Conservation (phyloP, 2,329 filamentous ascomycete species). For the Fusarium sp. region DNA sequence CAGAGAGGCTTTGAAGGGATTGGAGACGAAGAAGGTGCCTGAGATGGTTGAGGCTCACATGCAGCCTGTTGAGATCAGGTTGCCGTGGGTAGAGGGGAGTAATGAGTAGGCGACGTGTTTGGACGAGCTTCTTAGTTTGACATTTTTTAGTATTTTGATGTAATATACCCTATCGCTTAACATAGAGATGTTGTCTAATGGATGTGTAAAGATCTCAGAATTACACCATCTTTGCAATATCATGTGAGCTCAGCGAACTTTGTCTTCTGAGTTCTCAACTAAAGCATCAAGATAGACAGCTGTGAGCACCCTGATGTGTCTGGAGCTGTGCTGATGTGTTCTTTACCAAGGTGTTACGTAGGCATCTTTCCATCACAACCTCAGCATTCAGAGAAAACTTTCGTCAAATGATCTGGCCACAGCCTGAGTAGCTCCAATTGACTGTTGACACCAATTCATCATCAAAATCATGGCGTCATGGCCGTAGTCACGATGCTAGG, state of each 20-base stretch:
- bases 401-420: background rate
- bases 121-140: background rate
- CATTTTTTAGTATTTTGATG: background rate
- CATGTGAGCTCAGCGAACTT: background rate
- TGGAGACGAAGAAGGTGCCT: conserved; percentile 64
- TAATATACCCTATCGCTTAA: conserved; percentile 15
- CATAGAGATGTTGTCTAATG: background rate
- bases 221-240: background rate
- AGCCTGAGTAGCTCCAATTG: background rate
- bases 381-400: background rate
- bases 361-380: background rate
- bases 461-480: no score
- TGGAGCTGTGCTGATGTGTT: background rate
- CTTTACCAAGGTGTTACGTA: background rate
- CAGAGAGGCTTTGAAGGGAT: conserved; percentile 55
- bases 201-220: background rate
- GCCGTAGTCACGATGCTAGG: background rate
- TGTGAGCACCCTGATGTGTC: background rate
- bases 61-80: conserved; percentile 58
- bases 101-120: background rate
- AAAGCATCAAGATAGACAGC: background rate
- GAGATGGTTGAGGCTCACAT: conserved; percentile 58
- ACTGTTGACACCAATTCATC: background rate
- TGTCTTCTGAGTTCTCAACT: background rate
- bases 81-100: conserved; percentile 57